Conservation (phyloP, 2,329 filamentous ascomycete species). For the Westerdykella aurantiaca region DNA sequence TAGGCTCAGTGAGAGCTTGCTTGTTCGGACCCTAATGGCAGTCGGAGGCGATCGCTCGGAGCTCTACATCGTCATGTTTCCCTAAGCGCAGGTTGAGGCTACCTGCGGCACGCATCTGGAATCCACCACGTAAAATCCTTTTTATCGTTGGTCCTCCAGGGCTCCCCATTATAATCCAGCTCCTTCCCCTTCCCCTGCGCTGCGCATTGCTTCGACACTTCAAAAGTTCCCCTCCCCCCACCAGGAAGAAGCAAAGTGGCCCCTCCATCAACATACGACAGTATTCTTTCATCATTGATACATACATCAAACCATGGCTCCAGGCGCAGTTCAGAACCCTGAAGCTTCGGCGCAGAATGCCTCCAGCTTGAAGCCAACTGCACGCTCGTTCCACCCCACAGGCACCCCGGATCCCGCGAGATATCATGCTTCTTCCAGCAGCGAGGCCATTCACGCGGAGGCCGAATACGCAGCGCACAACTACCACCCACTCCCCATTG, state of each 20-base stretch:
- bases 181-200: slow-evolving; percentile 1
- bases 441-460: slow-evolving; percentile 73
- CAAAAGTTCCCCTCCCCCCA: background rate
- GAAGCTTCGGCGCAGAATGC: slow-evolving; percentile 19
- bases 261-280: slow-evolving; percentile 10
- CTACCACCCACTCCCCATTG: slow-evolving; percentile 94
- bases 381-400: slow-evolving; percentile 34
- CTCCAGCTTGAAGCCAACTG: slow-evolving; percentile 32
- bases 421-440: slow-evolving; percentile 73
- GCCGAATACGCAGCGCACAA: slow-evolving; percentile 90
- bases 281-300: slow-evolving; percentile 13
- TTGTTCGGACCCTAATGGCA: slow-evolving; percentile 11
- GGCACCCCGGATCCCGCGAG: slow-evolving; percentile 39
- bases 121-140: slow-evolving; percentile 10
- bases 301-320: slow-evolving; percentile 26
- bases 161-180: background rate
- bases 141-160: background rate
- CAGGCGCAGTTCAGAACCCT: slow-evolving; percentile 28
- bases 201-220: background rate
- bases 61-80: background rate
- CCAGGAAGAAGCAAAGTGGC: slow-evolving; percentile 5
- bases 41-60: slow-evolving; percentile 3
- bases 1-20: background rate
- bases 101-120: slow-evolving; percentile 17
- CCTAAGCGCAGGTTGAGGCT: slow-evolving; percentile 23